Conservation (phyloP, 768 basidiomycete genomes). For the Russula lepida region DNA sequence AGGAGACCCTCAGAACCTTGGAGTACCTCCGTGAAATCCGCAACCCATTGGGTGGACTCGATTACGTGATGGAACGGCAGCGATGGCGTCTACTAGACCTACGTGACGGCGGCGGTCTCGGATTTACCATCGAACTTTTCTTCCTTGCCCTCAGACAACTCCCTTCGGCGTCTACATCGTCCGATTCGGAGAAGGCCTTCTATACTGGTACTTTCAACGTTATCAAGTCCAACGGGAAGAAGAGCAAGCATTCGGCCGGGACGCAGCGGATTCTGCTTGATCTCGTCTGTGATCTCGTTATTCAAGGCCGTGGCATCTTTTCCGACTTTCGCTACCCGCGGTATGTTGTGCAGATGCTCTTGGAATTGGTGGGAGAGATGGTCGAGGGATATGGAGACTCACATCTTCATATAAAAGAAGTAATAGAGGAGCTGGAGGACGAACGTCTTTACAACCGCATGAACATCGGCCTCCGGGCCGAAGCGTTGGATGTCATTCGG, state of each 20-base stretch:
- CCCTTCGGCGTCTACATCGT: neutral
- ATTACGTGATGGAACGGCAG: neutral
- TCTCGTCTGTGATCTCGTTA: constrained; percentile 2
- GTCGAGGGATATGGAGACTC: neutral
- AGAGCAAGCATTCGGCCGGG: neutral
- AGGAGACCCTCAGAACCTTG: neutral
- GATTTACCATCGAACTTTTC: neutral
- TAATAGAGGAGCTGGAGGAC: neutral
- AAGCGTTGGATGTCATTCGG: neutral
- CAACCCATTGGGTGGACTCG: neutral
- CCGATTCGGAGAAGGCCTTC: neutral
- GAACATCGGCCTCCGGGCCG: neutral
- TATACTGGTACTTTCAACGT: neutral
- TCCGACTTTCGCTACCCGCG: neutral
- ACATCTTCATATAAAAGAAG: neutral
- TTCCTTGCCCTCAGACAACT: constrained; percentile 4
- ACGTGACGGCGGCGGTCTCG: neutral
- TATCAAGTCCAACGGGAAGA: neutral
- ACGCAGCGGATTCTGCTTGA: neutral
- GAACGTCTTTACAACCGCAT: neutral
- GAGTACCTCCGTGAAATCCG: neutral
- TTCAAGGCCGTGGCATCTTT: neutral
- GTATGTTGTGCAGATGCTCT: neutral
- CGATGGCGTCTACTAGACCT: constrained; percentile 1
- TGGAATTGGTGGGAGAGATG: neutral